These are phyloP conservation scores for Hanseniaspora nectarophila DNA, from an alignment of 805 yeast species.

Conservation along the genomic window DNA sequence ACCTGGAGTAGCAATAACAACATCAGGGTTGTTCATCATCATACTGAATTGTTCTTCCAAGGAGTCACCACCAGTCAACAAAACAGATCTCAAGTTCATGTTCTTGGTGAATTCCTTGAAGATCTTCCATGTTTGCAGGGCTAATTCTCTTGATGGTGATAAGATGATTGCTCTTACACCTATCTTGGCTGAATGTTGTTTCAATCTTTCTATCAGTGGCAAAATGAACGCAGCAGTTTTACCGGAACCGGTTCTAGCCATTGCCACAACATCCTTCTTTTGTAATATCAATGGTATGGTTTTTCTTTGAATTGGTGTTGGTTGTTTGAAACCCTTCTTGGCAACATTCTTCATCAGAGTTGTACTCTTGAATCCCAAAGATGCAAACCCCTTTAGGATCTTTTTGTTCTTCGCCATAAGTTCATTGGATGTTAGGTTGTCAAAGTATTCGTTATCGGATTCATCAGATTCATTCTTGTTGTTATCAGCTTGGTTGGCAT, in stretches of 20 bases:
- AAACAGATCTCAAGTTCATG: conserved; percentile 65
- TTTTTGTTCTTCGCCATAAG: conserved; percentile 37
- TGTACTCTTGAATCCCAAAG: conserved; percentile 70
- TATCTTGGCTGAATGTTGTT: conserved; percentile 69
- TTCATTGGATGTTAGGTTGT: conserved; percentile 21
- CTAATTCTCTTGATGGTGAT: conserved; percentile 94
- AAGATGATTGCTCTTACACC: conserved; percentile 82
- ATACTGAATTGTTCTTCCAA: conserved; percentile 87
- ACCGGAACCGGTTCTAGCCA: conserved; percentile 99
- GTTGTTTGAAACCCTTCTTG: conserved; percentile 82
- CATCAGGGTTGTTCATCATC: conserved; percentile 91
- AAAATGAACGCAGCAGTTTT: conserved; percentile 93
- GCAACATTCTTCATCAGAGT: conserved; percentile 54
- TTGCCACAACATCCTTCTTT: conserved; percentile 89
- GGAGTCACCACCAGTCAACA: conserved; percentile 97
- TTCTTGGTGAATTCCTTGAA: conserved; percentile 79
- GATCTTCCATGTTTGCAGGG: conserved; percentile 79
- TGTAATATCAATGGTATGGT: conserved; percentile 83
- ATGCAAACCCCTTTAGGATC: conserved; percentile 70
- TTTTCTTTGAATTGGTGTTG: conserved; percentile 96
- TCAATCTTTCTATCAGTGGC: conserved; percentile 78
- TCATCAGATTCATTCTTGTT: conserved; percentile 33
- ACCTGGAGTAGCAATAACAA: conserved; percentile 82
- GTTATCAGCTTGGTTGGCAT: conserved; percentile 40
- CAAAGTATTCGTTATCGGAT: conserved; percentile 37